phyloP scores from a whole-genome alignment of 2,329 filamentous ascomycete species.

The Atkinsonella hypoxylon region DNA sequence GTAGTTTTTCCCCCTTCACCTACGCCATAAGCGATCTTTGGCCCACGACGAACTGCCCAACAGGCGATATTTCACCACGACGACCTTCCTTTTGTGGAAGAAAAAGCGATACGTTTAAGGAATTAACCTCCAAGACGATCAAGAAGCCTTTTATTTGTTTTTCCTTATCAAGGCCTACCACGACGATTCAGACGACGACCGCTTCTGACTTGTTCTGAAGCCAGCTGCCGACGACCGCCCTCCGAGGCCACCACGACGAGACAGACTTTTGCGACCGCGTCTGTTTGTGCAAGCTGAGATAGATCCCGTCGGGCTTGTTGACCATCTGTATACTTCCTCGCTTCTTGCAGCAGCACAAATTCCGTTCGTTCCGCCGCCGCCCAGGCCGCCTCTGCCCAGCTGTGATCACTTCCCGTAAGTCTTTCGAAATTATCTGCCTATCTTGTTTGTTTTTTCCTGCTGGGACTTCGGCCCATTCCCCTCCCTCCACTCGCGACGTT shows the following conservation, averaged over 20 bases:
- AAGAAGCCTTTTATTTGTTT: slow-evolving; percentile 1
- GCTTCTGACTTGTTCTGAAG: slow-evolving; percentile 8
- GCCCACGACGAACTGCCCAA: slow-evolving; percentile 5
- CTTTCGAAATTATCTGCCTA: neutral
- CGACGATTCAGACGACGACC: neutral
- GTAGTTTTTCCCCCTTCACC: slow-evolving; percentile 1
- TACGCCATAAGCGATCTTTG: slow-evolving; percentile 4
- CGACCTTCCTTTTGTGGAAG: neutral
- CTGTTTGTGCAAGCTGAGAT: slow-evolving; percentile 2
- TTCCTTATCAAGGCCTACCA: neutral
- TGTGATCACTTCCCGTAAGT: slow-evolving; percentile 25
- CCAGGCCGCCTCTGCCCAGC: slow-evolving; percentile 12
- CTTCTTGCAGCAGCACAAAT: slow-evolving; percentile 5
- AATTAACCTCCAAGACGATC: slow-evolving; percentile 6
- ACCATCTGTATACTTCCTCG: neutral
- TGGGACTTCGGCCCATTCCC: neutral
- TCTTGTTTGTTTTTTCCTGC: neutral
- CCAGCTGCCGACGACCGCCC: slow-evolving; percentile 16
- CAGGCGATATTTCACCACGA: slow-evolving; percentile 2
- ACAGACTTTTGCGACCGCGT: slow-evolving; percentile 8
- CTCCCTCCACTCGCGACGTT: slow-evolving; percentile 1
- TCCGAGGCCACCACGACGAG: slow-evolving; percentile 22
- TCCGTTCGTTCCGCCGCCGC: slow-evolving; percentile 10
- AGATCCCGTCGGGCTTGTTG: neutral
- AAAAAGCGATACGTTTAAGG: neutral